These are phyloP conservation scores for Gentiana dahurica DNA, from an alignment of 257 asterid species.

Conservation along the genomic window DNA sequence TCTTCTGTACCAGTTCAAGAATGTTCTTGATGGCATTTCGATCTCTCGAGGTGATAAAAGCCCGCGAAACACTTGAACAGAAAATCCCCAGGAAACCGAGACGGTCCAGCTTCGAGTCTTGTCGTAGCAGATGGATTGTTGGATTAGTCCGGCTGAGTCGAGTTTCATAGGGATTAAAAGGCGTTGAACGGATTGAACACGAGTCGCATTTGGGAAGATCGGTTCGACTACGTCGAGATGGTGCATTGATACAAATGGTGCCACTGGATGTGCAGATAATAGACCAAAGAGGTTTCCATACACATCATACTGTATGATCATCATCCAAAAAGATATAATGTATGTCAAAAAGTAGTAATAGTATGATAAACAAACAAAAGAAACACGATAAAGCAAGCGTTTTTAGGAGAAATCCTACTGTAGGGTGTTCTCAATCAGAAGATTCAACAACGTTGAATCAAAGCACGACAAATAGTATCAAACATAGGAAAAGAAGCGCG, in stretches of 20 bases:
- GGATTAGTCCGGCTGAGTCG: conserved; percentile 73
- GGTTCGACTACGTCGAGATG: conserved; percentile 89
- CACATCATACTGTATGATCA: conserved; percentile 52
- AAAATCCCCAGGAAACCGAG: conserved; percentile 85
- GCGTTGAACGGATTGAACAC: conserved; percentile 43
- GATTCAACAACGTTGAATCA: too few relatives aligned
- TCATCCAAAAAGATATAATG: conserved; percentile 8
- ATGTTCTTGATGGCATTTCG: conserved; percentile 84
- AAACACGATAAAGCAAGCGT: too few relatives aligned
- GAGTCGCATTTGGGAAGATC: conserved; percentile 60
- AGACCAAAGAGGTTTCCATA: conserved; percentile 70
- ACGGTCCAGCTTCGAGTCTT: conserved; percentile 41
- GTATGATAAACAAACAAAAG: too few relatives aligned
- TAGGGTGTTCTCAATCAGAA: too few relatives aligned
- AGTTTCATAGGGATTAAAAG: conserved; percentile 51
- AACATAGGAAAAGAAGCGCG: too few relatives aligned
- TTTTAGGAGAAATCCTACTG: too few relatives aligned
- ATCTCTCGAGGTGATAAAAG: conserved; percentile 67
- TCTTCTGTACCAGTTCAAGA: conserved; percentile 75
- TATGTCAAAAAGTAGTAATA: conserved; percentile 10
- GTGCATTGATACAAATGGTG: conserved; percentile 74
- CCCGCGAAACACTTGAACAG: conserved; percentile 72
- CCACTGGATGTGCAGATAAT: conserved; percentile 61
- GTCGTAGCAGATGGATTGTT: conserved; percentile 86
- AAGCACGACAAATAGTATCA: too few relatives aligned